A percentile compares a stretch with the other conserved stretches of the same genome.
Evolutionary conservation across 2,329 filamentous ascomycete species (phyloP).

Genomic region (Cladosporium velox): DNA sequence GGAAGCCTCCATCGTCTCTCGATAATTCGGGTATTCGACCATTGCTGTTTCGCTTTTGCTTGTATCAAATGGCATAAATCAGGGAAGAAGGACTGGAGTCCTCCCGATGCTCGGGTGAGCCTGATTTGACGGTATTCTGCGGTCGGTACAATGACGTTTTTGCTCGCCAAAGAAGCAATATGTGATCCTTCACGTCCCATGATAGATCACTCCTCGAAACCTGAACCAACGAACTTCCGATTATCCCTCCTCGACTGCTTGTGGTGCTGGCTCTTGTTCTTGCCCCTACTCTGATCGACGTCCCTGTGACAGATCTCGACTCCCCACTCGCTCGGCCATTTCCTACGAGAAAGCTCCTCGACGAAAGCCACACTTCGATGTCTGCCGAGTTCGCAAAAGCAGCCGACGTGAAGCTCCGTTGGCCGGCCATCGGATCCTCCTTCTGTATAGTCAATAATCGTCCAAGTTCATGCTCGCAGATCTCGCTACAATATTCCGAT

Average conservation of each 20-base stretch:
- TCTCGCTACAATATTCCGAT: background rate
- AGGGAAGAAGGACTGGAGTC: too few relatives aligned
- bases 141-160: too few relatives aligned
- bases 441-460: background rate
- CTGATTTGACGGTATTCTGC: too few relatives aligned
- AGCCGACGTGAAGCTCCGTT: constrained; percentile 25
- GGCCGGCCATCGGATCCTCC: background rate
- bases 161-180: too few relatives aligned
- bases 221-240: background rate
- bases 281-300: constrained; percentile 17
- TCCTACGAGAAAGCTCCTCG: constrained; percentile 26
- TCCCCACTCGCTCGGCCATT: constrained; percentile 27
- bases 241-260: background rate
- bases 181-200: background rate
- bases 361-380: constrained; percentile 35
- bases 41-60: too few relatives aligned
- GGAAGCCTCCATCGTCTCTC: too few relatives aligned
- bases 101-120: too few relatives aligned
- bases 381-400: constrained; percentile 32
- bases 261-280: background rate
- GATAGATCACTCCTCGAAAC: background rate
- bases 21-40: too few relatives aligned
- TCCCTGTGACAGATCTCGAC: constrained; percentile 30
- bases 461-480: background rate
- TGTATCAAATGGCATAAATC: too few relatives aligned